Evolutionary conservation across 805 yeast species (phyloP).

Genomic region (Myxozyma melibiosi): DNA sequence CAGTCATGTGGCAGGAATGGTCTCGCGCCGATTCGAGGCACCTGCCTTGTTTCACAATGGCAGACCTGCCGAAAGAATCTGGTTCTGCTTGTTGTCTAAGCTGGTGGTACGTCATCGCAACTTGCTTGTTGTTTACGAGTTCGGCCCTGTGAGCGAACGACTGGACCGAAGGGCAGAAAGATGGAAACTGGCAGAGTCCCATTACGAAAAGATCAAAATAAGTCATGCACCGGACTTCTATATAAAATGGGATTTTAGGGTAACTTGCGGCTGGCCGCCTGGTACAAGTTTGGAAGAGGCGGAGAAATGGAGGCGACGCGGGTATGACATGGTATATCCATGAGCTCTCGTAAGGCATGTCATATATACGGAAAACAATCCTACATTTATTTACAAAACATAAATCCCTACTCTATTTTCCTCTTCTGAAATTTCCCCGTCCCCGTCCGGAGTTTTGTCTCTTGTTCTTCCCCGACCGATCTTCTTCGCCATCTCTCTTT

Average conservation of each 20-base stretch:
- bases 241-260: too few relatives aligned
- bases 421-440: background rate
- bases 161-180: background rate
- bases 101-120: slow-evolving; percentile 19
- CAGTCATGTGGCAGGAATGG: slow-evolving; percentile 5
- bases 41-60: background rate
- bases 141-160: background rate
- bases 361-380: too few relatives aligned
- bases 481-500: slow-evolving; percentile 8
- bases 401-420: background rate
- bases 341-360: too few relatives aligned
- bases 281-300: too few relatives aligned
- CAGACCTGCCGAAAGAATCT: slow-evolving; percentile 5
- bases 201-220: too few relatives aligned
- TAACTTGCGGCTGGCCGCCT: too few relatives aligned
- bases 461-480: background rate
- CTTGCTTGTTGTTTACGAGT: slow-evolving; percentile 9
- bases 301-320: too few relatives aligned
- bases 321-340: too few relatives aligned
- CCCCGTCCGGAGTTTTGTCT: slow-evolving; percentile 2
- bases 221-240: too few relatives aligned
- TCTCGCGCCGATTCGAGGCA: slow-evolving; percentile 12
- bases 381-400: too few relatives aligned
- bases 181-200: background rate
- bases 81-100: slow-evolving; percentile 7